Evolutionary conservation across 2,329 filamentous ascomycete species (phyloP).

Genomic region (Plenodomus biglobosus): DNA sequence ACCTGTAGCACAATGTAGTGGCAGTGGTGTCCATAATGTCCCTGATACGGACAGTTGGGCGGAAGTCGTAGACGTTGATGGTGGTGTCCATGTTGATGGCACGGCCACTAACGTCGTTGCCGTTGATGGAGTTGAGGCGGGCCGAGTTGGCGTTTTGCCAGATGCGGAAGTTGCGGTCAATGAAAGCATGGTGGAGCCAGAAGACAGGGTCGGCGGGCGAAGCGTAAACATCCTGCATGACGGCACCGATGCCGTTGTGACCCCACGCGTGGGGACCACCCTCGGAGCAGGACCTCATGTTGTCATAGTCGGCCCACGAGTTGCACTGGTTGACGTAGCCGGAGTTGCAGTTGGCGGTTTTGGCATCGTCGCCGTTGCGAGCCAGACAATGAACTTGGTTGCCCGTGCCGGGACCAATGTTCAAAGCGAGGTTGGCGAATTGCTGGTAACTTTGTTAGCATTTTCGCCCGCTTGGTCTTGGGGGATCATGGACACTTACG

Average conservation of each 20-base stretch:
- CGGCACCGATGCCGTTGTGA: conserved; percentile 41
- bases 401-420: conserved; percentile 32
- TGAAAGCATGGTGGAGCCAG: conserved; percentile 54
- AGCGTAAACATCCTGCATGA: conserved; percentile 38
- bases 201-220: conserved; percentile 47
- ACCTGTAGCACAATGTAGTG: conserved; percentile 37
- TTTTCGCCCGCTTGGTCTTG: neutral
- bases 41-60: conserved; percentile 30
- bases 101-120: conserved; percentile 38
- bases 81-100: conserved; percentile 31
- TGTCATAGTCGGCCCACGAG: conserved; percentile 23
- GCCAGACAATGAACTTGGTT: conserved; percentile 37
- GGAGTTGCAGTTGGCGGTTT: conserved; percentile 32
- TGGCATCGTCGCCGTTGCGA: conserved; percentile 28
- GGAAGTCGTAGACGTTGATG: conserved; percentile 31
- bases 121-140: conserved; percentile 41
- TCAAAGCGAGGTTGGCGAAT: conserved; percentile 36
- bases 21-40: conserved; percentile 35
- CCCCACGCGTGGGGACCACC: conserved; percentile 38
- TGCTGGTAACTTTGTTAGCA: conserved; percentile 20
- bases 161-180: conserved; percentile 55
- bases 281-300: conserved; percentile 36
- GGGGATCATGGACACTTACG: conserved; percentile 33
- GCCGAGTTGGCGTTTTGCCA: conserved; percentile 48
- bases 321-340: conserved; percentile 36